Evolutionary conservation across 164 flowering plant genomes (phyloP).

Genomic region (Macadamia integrifolia): DNA sequence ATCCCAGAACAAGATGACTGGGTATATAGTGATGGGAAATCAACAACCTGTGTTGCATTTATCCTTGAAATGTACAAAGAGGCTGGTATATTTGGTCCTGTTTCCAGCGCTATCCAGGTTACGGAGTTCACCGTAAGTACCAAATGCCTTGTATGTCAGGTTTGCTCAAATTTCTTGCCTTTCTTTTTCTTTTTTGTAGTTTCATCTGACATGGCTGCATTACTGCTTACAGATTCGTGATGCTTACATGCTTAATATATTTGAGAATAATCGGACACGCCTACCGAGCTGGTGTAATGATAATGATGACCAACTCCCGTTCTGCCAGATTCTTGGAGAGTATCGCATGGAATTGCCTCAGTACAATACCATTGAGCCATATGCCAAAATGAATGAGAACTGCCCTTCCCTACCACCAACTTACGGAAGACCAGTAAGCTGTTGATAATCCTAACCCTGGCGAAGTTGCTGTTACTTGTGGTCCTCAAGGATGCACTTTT

Average conservation of each 20-base stretch:
- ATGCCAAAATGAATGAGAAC: conserved; percentile 87
- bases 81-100: conserved; percentile 76
- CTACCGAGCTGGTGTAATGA: conserved; percentile 84
- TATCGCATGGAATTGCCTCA: conserved; percentile 89
- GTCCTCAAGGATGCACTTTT: conserved; percentile 4
- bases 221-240: conserved; percentile 73
- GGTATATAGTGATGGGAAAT: conserved; percentile 98
- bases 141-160: background rate
- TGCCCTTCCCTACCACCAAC: conserved; percentile 93
- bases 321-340: conserved; percentile 97
- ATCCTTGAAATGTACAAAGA: conserved; percentile 92
- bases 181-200: background rate
- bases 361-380: conserved; percentile 82
- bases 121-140: conserved; percentile 92
- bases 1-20: conserved; percentile 97
- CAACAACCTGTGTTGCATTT: conserved; percentile 97
- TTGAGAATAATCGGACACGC: conserved; percentile 74
- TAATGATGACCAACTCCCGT: conserved; percentile 45
- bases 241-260: conserved; percentile 91
- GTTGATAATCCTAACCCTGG: conserved; percentile 28
- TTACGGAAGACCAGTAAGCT: conserved; percentile 66
- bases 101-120: conserved; percentile 72
- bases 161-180: background rate
- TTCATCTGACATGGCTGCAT: conserved; percentile 5
- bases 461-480: background rate